Evolutionary conservation across 805 yeast species (phyloP).

Genomic region (Candida montana): DNA sequence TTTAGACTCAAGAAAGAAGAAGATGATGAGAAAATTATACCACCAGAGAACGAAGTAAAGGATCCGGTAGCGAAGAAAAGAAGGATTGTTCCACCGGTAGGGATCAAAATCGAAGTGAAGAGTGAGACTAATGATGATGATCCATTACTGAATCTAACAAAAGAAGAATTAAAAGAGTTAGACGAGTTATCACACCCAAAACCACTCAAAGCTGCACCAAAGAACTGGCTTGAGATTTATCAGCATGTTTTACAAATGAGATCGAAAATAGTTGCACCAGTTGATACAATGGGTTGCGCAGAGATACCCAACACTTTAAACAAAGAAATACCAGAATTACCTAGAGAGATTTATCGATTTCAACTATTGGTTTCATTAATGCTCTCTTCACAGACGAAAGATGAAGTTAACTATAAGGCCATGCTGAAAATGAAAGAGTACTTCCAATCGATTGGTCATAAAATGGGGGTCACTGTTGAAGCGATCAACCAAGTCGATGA

Average conservation of each 20-base stretch:
- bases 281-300: slow-evolving; percentile 85
- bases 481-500: slow-evolving; percentile 48
- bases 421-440: slow-evolving; percentile 54
- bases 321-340: slow-evolving; percentile 23
- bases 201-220: slow-evolving; percentile 25
- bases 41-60: not conserved
- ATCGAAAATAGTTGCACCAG: slow-evolving; percentile 65
- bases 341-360: slow-evolving; percentile 45
- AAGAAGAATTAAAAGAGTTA: slow-evolving; percentile 1
- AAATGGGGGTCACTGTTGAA: slow-evolving; percentile 53
- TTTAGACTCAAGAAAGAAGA: not conserved
- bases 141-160: not conserved
- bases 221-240: slow-evolving; percentile 52
- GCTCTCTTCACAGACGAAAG: slow-evolving; percentile 90
- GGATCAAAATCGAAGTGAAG: slow-evolving; percentile 1
- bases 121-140: not conserved
- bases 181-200: not conserved
- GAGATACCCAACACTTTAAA: slow-evolving; percentile 38
- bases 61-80: not conserved
- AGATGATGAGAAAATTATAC: not conserved
- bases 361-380: slow-evolving; percentile 76
- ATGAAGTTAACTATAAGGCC: slow-evolving; percentile 74
- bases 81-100: not conserved
- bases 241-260: slow-evolving; percentile 65
- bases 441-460: slow-evolving; percentile 36